Percentiles rank a stretch among this genome's conserved stretches.
Conservation (phyloP, 352 stramenopile species). For the Globisporangium uncinulatum region DNA sequence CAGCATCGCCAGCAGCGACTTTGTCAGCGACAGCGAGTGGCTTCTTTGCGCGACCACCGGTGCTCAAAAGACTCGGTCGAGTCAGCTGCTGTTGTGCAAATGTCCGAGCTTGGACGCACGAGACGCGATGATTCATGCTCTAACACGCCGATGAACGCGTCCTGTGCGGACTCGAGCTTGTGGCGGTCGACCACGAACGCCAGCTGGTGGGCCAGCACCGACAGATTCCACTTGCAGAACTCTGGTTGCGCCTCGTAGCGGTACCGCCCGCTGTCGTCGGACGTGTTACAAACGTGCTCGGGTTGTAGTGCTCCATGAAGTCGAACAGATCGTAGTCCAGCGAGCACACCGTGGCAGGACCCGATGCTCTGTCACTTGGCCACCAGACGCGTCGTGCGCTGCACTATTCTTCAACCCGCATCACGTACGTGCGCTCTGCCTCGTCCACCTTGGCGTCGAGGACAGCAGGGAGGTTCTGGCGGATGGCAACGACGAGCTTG, state of each 20-base stretch:
- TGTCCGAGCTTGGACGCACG: no score
- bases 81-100: no score
- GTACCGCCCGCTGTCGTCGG: conserved; percentile 75
- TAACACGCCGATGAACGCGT: no score
- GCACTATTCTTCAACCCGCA: conserved; percentile 64
- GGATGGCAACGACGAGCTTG: conserved; percentile 87
- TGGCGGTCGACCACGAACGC: conserved; percentile 34
- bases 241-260: conserved; percentile 76
- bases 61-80: no score
- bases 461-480: conserved; percentile 3
- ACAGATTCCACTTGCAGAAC: conserved; percentile 86
- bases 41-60: no score
- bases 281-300: conserved; percentile 78
- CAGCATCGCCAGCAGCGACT: no score
- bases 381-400: conserved; percentile 73
- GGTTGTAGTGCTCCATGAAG: conserved; percentile 91
- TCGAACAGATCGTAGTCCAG: conserved; percentile 92
- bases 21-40: no score
- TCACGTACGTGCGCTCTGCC: conserved; percentile 20
- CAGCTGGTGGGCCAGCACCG: conserved; percentile 62
- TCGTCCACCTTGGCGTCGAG: not conserved
- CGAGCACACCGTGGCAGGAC: conserved; percentile 88
- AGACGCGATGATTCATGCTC: no score
- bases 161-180: conserved; percentile 23
- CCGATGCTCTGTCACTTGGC: conserved; percentile 82